These are phyloP conservation scores for Hibiscus trionum DNA, from an alignment of 345 rosid species.

Conservation along the genomic window DNA sequence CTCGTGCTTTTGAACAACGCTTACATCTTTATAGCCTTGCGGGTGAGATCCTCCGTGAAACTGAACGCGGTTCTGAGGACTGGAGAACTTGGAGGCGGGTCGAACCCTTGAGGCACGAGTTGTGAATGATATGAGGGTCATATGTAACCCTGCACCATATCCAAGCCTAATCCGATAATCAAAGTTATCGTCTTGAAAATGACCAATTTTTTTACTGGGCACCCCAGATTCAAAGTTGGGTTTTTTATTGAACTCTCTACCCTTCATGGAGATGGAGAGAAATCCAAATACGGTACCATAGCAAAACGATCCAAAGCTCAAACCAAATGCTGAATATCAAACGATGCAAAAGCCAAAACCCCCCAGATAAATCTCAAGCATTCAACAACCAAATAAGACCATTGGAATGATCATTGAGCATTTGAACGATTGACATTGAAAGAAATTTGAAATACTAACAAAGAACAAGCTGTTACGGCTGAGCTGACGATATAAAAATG, in stretches of 20 bases:
- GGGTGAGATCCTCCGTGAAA: slow-evolving; percentile 41
- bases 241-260: slow-evolving; percentile 12
- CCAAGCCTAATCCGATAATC: slow-evolving; percentile 10
- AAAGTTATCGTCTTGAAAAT: background rate
- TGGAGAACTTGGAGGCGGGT: slow-evolving; percentile 44
- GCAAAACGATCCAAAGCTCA: background rate
- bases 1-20: slow-evolving; percentile 26
- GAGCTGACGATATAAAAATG: background rate
- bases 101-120: slow-evolving; percentile 44
- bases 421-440: background rate
- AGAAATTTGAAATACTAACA: too few relatives aligned
- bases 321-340: background rate
- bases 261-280: slow-evolving; percentile 18
- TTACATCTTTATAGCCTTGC: slow-evolving; percentile 23
- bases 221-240: slow-evolving; percentile 2
- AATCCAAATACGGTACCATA: too few relatives aligned
- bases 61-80: slow-evolving; percentile 33
- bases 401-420: background rate
- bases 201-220: slow-evolving; percentile 5
- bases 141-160: slow-evolving; percentile 43
- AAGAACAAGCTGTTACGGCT: background rate
- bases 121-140: slow-evolving; percentile 33
- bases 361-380: background rate
- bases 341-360: background rate
- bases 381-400: background rate